Base-by-base conservation (phyloP, 2,329 filamentous ascomycete species). In the Grosmannia huntii region DNA sequence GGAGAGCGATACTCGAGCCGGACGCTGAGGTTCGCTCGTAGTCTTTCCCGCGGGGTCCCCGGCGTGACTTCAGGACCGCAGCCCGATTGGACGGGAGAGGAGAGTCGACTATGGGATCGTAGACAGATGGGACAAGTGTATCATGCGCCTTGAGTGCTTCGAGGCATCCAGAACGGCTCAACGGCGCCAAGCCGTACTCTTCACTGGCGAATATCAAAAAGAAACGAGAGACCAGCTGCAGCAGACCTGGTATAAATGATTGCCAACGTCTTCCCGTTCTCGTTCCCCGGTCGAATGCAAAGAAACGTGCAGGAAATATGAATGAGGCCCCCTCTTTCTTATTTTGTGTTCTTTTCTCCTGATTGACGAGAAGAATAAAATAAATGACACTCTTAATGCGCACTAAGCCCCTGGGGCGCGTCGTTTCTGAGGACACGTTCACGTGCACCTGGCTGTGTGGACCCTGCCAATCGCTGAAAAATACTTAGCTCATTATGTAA, bases 91-190 rank as follows among this genome's bases (percentile, higher is more conserved):
- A 44, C 41, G 41, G 10, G 41, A 44, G 16, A 25, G 21, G 21
- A 49, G 14, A 12, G 46, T 49, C 21, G 21, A 14, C 27, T 16
- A 23, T 49, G 4, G 7, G 46, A 49, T 49, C 36, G 36, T 27
- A 27, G 53, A 21, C 23, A 27, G n/a, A 27, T 55, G 21, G n/a
- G 27, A 25, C 4, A 27, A 25, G 44, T 16, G 66, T 76, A 67
- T 10, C n/a, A 21, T 51, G 31, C 5, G 16, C n/a, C 27, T n/a
- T 25, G 44, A 28, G 48, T 44, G 38, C 44, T 53, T 50, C 50
- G 49, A 57, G 58, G 46, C 28, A 49, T 16, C 21, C 21, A 53
- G 41, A n/a, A 53, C 33, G 55, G 38, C 16, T 53, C 53, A 56
- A 46, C 44, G 50, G 59, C 57, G 27, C 59, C 36, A 53, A 56